Conservation (phyloP, 164 flowering plant genomes). For the Cinnamomum micranthum region DNA sequence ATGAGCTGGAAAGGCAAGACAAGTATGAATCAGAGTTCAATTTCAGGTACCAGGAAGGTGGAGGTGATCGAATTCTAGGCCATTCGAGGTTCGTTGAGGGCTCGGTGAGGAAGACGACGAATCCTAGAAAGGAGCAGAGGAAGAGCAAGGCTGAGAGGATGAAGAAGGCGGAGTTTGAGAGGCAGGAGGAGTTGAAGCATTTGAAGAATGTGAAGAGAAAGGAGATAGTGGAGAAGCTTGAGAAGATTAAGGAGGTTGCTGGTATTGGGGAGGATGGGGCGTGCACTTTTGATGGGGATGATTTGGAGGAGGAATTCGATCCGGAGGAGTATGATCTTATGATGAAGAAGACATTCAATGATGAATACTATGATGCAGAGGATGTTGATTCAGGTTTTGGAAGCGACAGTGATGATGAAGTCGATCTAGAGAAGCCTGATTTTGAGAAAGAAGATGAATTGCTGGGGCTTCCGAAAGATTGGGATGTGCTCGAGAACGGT, state of each 20-base stretch:
- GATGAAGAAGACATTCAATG: conserved; percentile 69
- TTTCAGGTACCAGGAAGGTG: conserved; percentile 69
- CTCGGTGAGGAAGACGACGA: conserved; percentile 75
- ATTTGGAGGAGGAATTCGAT: conserved; percentile 84
- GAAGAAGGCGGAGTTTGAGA: conserved; percentile 58
- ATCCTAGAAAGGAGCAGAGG: conserved; percentile 63
- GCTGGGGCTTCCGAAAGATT: conserved; percentile 73
- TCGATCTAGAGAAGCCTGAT: conserved; percentile 61
- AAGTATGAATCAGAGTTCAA: conserved; percentile 54
- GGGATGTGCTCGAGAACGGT: conserved; percentile 48
- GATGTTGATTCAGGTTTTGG: conserved; percentile 60
- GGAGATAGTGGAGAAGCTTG: conserved; percentile 69
- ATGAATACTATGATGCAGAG: conserved; percentile 62
- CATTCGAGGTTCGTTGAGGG: conserved; percentile 64
- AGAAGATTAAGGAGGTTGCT: conserved; percentile 55
- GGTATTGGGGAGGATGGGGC: conserved; percentile 47
- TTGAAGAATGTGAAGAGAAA: conserved; percentile 90
- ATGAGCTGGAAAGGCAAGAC: conserved; percentile 62
- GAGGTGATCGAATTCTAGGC: conserved; percentile 67
- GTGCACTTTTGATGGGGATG: conserved; percentile 35
- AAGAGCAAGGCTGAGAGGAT: conserved; percentile 75
- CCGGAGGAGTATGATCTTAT: conserved; percentile 75
- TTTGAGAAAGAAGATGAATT: conserved; percentile 85
- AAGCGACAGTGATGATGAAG: conserved; percentile 47
- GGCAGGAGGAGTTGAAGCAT: conserved; percentile 85